Percentiles rank a stretch among this genome's conserved stretches.
These are phyloP conservation scores for Hyphopichia homilentoma DNA, from an alignment of 805 yeast genomes.

Conservation along the genomic window DNA sequence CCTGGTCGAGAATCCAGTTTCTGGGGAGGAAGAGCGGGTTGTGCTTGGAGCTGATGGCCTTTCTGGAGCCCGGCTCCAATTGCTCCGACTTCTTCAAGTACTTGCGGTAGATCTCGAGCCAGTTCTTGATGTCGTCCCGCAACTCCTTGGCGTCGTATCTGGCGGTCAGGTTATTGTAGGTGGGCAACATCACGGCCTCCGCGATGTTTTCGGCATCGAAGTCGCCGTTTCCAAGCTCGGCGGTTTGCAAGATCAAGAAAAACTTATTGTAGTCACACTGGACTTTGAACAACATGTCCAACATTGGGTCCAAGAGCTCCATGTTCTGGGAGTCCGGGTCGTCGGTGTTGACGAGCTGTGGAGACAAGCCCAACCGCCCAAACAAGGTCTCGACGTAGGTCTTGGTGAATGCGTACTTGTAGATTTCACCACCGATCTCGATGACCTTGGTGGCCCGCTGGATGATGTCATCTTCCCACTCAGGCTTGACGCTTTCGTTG, in stretches of 20 bases:
- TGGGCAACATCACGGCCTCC: conserved; percentile 18
- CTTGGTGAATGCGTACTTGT: conserved; percentile 56
- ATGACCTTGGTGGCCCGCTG: conserved; percentile 64
- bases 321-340: conserved; percentile 38
- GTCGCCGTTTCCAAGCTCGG: conserved; percentile 24
- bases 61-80: conserved; percentile 33
- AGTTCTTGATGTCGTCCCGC: conserved; percentile 36
- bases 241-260: conserved; percentile 59
- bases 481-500: conserved; percentile 43
- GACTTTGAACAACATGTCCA: conserved; percentile 56
- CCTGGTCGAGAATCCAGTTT: conserved; percentile 84
- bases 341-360: conserved; percentile 26
- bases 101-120: conserved; percentile 49
- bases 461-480: conserved; percentile 48
- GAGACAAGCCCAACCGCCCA: conserved; percentile 63
- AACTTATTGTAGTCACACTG: conserved; percentile 79
- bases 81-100: conserved; percentile 39
- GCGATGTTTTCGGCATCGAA: conserved; percentile 12
- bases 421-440: conserved; percentile 60
- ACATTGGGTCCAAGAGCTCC: conserved; percentile 52
- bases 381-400: conserved; percentile 57
- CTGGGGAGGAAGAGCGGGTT: conserved; percentile 85
- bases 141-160: conserved; percentile 36
- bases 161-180: conserved; percentile 16
- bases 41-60: conserved; percentile 34